Conservation (phyloP, 2,329 filamentous ascomycete species). For the Pezicula radicicola region DNA sequence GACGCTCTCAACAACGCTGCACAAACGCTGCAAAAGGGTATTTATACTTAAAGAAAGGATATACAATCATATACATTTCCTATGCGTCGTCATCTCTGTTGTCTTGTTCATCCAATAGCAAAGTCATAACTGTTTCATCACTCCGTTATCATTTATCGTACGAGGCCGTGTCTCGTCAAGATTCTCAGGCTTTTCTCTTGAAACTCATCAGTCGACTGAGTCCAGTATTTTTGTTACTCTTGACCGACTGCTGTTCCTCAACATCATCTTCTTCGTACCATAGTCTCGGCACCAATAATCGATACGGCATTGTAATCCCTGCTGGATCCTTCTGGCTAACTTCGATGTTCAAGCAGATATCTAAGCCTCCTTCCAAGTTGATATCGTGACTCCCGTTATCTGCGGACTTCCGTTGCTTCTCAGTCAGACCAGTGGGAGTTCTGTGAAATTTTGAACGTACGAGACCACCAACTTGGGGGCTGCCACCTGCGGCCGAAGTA, state of each 20-base stretch:
- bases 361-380: slow-evolving; percentile 78
- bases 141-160: not conserved
- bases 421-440: slow-evolving; percentile 65
- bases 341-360: slow-evolving; percentile 87
- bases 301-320: slow-evolving; percentile 84
- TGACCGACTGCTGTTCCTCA: not conserved
- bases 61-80: not conserved
- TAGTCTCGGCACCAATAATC: slow-evolving; percentile 79
- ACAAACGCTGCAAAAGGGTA: not conserved
- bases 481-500: slow-evolving; percentile 19
- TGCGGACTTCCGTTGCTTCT: slow-evolving; percentile 56
- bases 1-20: too few relatives aligned
- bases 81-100: too few relatives aligned
- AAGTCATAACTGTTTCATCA: not conserved
- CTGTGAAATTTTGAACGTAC: slow-evolving; percentile 51
- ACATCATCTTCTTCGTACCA: slow-evolving; percentile 40
- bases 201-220: not conserved
- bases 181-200: not conserved
- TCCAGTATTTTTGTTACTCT: not conserved
- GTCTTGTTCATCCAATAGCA: not conserved
- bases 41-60: not conserved
- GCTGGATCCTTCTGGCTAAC: slow-evolving; percentile 80
- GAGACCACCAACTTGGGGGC: slow-evolving; percentile 10
- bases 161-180: too few relatives aligned
- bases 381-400: slow-evolving; percentile 51